Evolutionary conservation across 2,329 filamentous ascomycete genomes (phyloP), one percentile per base, ranked within the genome.

Genomic region (Curvularia lunata): DNA sequence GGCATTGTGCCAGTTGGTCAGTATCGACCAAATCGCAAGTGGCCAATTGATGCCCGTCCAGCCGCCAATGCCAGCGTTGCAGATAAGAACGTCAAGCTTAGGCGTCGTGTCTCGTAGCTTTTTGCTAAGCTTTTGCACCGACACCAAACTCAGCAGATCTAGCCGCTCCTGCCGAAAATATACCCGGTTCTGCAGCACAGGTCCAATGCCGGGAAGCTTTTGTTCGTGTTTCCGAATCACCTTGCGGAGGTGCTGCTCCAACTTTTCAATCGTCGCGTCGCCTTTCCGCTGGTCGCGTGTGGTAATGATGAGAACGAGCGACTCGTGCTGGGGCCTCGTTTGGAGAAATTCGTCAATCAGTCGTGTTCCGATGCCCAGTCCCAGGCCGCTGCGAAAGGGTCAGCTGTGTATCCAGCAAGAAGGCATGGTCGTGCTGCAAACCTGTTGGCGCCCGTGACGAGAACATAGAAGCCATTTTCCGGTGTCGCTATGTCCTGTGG

Each of bases 401-500:
- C 61, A 80, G 73, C 64, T 56, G 48, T 30, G 49, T 16, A 16
- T 18, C 8, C 12, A 32, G 30, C 1, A 4, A 13, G 16, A 12
- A 18, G 5, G 5, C 1, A 3, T 1, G 2, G 4, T 12, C 8
- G 2, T 7, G 8, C 8, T 13, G 9, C 43, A 21, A 83, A 93
- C 92, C 91, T 93, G 77, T 96, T 96, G 34, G 91, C 91, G 52
- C 92, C 92, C 0, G 92, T 96, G 40, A 97, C 86, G 38, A 97
- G 81, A 8, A 91, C 86, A 72, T 82, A 79, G 61, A 80, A 81
- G 45, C 68, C 70, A 68, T 76, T 71, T 3, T 71, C 67, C 19
- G 67, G 70, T 43, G 61, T 66, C 27, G 67, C 64, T 23, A 61
- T 59, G 56, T 73, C 66, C 58, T 66, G 58, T 49, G 53, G 40